Evolutionary conservation across 495 filamentous ascomycete genomes (phyloP), one percentile per base, ranked within the genome.

Genomic region (Talaromyces thailandensis): DNA sequence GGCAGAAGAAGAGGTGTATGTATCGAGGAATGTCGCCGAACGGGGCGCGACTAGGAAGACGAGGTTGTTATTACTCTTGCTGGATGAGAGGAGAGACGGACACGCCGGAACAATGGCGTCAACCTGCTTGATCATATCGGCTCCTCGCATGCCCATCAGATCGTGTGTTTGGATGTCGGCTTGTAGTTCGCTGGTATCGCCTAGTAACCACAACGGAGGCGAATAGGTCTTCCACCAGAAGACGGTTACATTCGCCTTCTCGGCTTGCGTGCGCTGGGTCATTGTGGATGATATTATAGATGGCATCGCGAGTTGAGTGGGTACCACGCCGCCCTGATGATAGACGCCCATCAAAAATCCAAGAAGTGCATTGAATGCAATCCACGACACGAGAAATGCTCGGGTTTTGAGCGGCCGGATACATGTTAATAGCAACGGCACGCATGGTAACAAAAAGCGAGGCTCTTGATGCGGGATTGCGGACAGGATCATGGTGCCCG

Each of bases 221-320:
- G 87, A 89, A 72, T 98, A 98, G 0, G 95, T 98, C 68, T 96
- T 96, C 94, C 94, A 98, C 93, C 93, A 98, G 59, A 96, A 80
- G 3, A 89, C 89, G 11, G 70, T 72, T 12, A 88, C 80, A 5
- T 82, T 83, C n/a, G 84, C 82, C 57, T 83, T 78, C 18, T 48
- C 61, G 66, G 55, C 73, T 14, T 35, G 37, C 40, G 66, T n/a
- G 9, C 16, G 32, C 3, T 16, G 25, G 18, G 21, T 16, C 4
- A 29, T 56, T 29, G 2, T 64, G 60, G 64, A 64, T 2, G 68
- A 66, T 32, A 78, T 60, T 18, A 80, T 73, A 18, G 68, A 67
- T 21, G 74, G 78, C 48, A 80, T 77, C 31, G 76, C 81, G 8
- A 84, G 70, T 68, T 98, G 94, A 7, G 87, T 83, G 11, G 92